Conservation (phyloP, 2,329 filamentous ascomycete genomes). For the Neofusicoccum sp. region DNA sequence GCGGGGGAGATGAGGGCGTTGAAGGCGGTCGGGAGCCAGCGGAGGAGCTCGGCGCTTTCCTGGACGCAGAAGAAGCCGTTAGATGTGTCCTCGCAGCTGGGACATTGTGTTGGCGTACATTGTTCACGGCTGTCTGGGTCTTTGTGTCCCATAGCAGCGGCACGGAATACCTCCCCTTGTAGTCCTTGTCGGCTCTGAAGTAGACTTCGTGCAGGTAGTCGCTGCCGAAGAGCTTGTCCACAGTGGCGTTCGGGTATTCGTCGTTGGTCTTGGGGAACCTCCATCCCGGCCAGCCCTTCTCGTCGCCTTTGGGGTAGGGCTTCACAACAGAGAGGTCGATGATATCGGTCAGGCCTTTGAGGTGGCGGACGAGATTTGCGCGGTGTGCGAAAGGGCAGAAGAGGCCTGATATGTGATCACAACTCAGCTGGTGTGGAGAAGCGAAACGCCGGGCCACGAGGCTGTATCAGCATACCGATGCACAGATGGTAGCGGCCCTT, state of each 20-base stretch:
- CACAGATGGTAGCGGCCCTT: constrained; percentile 56
- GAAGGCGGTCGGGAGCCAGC: constrained; percentile 59
- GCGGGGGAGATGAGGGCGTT: constrained; percentile 47
- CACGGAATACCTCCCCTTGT: constrained; percentile 61
- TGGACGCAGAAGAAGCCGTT: constrained; percentile 9
- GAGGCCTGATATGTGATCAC: constrained; percentile 44
- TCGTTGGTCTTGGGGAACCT: constrained; percentile 53
- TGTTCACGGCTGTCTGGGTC: constrained; percentile 57
- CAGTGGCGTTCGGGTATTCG: constrained; percentile 59
- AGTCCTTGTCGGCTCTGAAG: constrained; percentile 59
- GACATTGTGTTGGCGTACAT: constrained; percentile 30
- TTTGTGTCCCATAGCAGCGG: constrained; percentile 63
- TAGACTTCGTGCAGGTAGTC: constrained; percentile 62
- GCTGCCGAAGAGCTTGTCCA: constrained; percentile 59
- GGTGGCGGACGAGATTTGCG: constrained; percentile 55
- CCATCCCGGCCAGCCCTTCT: constrained; percentile 63
- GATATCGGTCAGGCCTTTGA: constrained; percentile 56
- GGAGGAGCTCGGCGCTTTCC: constrained; percentile 58
- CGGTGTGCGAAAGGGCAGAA: constrained; percentile 67
- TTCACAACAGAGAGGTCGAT: constrained; percentile 60
- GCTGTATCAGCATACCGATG: constrained; percentile 39
- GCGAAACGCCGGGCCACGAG: background rate
- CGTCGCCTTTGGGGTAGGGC: constrained; percentile 65
- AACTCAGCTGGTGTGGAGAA: background rate
- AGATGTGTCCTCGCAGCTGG: background rate